These are phyloP conservation scores for Fusarium tuaranense DNA, from an alignment of 2,329 filamentous ascomycete species.

Conservation along the genomic window DNA sequence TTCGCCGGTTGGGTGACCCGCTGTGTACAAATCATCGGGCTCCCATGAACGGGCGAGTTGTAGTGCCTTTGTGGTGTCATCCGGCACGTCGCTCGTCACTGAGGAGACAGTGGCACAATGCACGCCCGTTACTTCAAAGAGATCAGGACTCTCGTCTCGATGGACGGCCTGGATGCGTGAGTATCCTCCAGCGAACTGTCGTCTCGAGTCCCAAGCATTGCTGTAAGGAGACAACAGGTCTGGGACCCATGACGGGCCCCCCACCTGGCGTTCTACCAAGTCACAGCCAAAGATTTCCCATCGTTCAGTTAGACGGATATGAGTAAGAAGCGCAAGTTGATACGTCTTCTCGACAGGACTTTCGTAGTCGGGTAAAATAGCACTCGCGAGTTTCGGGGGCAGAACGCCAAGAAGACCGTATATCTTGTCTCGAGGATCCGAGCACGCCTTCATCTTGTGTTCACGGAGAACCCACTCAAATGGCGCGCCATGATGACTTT, in stretches of 20 bases:
- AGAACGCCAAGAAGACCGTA: constrained; percentile 10
- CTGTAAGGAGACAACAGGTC: neutral
- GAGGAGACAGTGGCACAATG: too few relatives aligned
- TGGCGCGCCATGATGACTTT: too few relatives aligned
- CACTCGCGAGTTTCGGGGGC: neutral
- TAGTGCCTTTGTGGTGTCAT: too few relatives aligned
- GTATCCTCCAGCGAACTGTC: neutral
- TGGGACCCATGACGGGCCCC: constrained; percentile 7
- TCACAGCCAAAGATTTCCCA: constrained; percentile 12
- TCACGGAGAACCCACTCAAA: too few relatives aligned
- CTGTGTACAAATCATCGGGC: neutral
- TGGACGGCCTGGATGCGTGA: too few relatives aligned
- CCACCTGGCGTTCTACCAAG: neutral
- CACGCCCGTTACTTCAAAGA: too few relatives aligned
- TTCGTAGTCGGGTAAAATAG: neutral
- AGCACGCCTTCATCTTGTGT: neutral
- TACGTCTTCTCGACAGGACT: neutral
- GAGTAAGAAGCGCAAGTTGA: neutral
- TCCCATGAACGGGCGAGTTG: constrained; percentile 4
- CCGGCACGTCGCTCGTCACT: too few relatives aligned
- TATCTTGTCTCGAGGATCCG: constrained; percentile 11
- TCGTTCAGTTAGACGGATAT: neutral
- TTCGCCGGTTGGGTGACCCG: neutral
- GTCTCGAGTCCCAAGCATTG: neutral
- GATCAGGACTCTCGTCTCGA: too few relatives aligned